phyloP scores from a whole-genome alignment of 116 monocot species.

The Trichopus zeylanicus region DNA sequence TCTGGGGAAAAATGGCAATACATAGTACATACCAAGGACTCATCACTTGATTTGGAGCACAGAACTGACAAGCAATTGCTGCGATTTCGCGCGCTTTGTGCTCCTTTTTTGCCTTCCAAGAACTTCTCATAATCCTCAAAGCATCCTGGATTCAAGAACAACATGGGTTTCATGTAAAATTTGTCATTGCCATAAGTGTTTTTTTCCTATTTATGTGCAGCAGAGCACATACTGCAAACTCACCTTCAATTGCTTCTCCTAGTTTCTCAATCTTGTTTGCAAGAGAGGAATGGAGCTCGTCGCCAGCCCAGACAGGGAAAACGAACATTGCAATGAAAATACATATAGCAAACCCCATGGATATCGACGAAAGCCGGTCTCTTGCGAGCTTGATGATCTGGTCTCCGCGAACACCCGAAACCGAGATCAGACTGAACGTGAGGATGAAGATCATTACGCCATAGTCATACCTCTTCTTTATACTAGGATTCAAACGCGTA shows the following conservation, averaged over 20 bases:
- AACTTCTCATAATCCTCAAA: slow-evolving; percentile 13
- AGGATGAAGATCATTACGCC: neutral
- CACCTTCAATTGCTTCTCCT: slow-evolving; percentile 33
- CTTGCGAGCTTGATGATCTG: neutral
- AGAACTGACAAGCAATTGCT: slow-evolving; percentile 22
- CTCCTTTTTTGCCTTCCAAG: slow-evolving; percentile 10
- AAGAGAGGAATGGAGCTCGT: slow-evolving; percentile 38
- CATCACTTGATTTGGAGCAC: slow-evolving; percentile 32
- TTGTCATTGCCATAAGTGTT: neutral
- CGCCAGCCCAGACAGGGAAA: slow-evolving; percentile 39
- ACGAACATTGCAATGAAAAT: slow-evolving; percentile 22
- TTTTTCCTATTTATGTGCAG: neutral
- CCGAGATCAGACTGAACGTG: neutral
- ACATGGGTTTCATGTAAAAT: neutral
- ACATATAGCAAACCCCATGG: slow-evolving; percentile 12
- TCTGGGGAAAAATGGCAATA: neutral
- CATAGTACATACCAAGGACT: slow-evolving; percentile 25
- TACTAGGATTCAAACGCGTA: neutral
- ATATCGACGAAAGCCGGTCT: neutral
- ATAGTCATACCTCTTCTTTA: neutral
- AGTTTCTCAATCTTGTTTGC: slow-evolving; percentile 24
- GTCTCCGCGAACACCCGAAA: neutral
- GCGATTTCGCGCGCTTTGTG: neutral
- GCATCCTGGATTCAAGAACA: slow-evolving; percentile 4
- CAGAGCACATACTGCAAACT: neutral